These are phyloP conservation scores for Hsuehochloa calcarea DNA, from an alignment of 176 grass and related monocot species.

Conservation along the genomic window DNA sequence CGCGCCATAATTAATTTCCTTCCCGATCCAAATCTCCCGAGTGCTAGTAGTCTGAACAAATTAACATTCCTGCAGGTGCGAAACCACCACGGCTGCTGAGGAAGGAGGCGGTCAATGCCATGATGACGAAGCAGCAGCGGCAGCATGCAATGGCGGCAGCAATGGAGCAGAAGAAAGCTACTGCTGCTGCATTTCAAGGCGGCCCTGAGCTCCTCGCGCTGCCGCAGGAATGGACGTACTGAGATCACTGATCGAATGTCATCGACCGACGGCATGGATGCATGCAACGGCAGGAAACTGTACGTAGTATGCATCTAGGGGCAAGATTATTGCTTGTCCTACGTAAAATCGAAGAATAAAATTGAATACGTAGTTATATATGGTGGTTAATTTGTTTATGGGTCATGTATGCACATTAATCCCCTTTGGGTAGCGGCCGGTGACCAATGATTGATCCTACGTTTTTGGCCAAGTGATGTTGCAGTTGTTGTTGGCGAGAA, in stretches of 20 bases:
- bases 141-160: neutral
- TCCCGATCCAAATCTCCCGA: neutral
- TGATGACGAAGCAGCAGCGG: neutral
- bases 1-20: neutral
- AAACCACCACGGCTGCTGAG: slow-evolving; percentile 15
- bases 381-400: no score
- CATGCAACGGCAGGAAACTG: no score
- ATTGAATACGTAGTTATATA: no score
- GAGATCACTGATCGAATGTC: neutral
- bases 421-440: no score
- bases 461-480: no score
- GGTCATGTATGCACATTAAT: no score
- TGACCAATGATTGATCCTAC: no score
- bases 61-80: neutral
- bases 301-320: no score
- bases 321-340: no score
- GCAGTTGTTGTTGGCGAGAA: no score
- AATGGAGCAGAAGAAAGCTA: neutral
- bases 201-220: neutral
- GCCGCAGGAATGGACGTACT: slow-evolving; percentile 17
- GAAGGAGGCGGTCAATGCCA: neutral
- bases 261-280: no score
- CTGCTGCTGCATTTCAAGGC: neutral
- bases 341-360: no score
- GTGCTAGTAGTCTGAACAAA: neutral